A percentile compares a stretch with the other conserved stretches of the same genome.
Conservation (phyloP, 2,329 filamentous ascomycete genomes). For the Trichocomaceae sp. region DNA sequence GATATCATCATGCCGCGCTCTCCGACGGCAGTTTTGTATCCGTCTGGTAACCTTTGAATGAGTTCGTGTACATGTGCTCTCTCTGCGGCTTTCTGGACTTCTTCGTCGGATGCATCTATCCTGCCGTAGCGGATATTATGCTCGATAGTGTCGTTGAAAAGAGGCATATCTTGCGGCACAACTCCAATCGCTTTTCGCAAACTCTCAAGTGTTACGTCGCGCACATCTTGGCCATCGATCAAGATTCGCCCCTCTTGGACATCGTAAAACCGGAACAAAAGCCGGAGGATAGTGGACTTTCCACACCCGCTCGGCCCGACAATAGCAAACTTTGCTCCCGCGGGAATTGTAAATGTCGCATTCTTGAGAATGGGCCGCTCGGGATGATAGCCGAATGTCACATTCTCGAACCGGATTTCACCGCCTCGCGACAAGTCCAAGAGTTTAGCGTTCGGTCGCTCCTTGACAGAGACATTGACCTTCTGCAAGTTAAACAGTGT, state of each 20-base stretch:
- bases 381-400: conserved; percentile 83
- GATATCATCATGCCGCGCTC: conserved; percentile 96
- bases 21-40: conserved; percentile 84
- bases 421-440: conserved; percentile 69
- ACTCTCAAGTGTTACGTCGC: conserved; percentile 72
- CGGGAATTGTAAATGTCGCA: conserved; percentile 80
- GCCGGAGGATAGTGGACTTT: conserved; percentile 84
- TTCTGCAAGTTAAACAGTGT: conserved; percentile 96
- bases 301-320: conserved; percentile 94
- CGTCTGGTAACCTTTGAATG: conserved; percentile 72
- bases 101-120: conserved; percentile 65
- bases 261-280: conserved; percentile 94
- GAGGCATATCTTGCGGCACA: conserved; percentile 90
- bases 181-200: conserved; percentile 83
- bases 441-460: conserved; percentile 65
- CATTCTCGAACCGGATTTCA: conserved; percentile 90
- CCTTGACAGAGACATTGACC: conserved; percentile 81
- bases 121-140: conserved; percentile 94
- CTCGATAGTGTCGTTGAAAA: conserved; percentile 94
- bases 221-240: conserved; percentile 89
- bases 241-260: conserved; percentile 76
- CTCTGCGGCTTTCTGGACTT: conserved; percentile 69
- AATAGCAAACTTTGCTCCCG: conserved; percentile 90
- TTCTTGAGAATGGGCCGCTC: conserved; percentile 83
- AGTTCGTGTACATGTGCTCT: conserved; percentile 80